Conservation (phyloP, 139 green algal genomes). For the Chlorella sp. region DNA sequence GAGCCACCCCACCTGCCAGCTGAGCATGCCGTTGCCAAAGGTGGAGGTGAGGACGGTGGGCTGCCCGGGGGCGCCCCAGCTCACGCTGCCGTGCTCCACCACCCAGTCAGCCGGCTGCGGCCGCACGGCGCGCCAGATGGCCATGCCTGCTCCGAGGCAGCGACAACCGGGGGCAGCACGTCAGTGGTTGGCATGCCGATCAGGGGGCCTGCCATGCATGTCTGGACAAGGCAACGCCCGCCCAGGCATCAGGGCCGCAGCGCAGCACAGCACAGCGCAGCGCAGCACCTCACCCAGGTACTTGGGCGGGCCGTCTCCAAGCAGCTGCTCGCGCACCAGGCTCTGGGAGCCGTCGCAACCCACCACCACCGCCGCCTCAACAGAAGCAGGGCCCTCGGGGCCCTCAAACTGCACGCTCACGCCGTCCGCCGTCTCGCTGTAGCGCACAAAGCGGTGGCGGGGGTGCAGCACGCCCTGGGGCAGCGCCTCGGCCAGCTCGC, state of each 20-base stretch:
- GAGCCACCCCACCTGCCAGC: not conserved
- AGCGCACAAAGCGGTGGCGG: not conserved
- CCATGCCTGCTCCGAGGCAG: not conserved
- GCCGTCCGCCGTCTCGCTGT: not conserved
- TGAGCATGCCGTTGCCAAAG: not conserved
- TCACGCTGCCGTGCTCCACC: not conserved
- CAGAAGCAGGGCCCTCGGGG: not conserved
- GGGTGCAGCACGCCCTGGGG: not conserved
- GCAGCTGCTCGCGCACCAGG: slow-evolving; percentile 9
- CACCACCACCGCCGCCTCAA: not conserved
- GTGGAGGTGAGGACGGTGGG: not conserved
- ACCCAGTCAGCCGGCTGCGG: not conserved
- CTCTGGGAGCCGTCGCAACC: slow-evolving; percentile 13
- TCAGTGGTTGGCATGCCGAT: not conserved
- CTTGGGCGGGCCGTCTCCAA: not conserved
- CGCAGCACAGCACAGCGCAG: not conserved
- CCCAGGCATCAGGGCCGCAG: no score
- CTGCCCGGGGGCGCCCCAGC: not conserved
- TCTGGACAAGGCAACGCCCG: no score
- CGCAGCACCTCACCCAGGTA: not conserved
- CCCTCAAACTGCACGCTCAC: not conserved
- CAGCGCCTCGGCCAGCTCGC: slow-evolving; percentile 1
- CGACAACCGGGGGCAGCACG: not conserved
- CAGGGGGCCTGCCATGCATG: not conserved
- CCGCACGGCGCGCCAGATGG: slow-evolving; percentile 18